phyloP scores from a whole-genome alignment of 768 basidiomycete species.

The Naganishia antarctica region DNA sequence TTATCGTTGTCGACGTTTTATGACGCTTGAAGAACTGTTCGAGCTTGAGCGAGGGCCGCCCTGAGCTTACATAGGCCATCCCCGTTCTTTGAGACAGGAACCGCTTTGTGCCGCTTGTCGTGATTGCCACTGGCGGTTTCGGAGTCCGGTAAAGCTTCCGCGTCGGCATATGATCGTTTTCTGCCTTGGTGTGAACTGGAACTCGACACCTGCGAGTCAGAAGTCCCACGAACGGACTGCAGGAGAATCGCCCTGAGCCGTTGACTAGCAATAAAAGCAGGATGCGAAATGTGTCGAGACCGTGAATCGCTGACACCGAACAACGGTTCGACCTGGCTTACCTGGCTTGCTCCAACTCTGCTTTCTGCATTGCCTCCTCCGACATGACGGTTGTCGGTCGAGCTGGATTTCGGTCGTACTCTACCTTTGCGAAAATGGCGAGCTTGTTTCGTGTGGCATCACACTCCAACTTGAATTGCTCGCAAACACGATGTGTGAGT shows the following conservation, averaged over 20 bases:
- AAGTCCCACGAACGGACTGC: background rate
- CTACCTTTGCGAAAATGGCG: background rate
- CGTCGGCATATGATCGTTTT: constrained; percentile 9
- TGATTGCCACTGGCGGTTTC: background rate
- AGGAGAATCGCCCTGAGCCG: background rate
- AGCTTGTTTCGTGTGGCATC: background rate
- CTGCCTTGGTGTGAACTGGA: background rate
- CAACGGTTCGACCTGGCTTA: background rate
- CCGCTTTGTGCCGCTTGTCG: constrained; percentile 4
- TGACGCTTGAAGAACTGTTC: background rate
- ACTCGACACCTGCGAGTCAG: background rate
- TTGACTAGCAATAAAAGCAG: background rate
- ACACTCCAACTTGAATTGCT: background rate
- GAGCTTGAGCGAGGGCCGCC: background rate
- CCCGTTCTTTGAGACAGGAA: too few species aligned
- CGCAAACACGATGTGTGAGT: background rate
- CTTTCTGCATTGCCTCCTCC: background rate
- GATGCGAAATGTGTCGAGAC: too few species aligned
- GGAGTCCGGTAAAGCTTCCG: background rate
- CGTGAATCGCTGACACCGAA: too few species aligned
- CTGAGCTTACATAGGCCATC: background rate
- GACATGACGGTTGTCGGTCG: too few species aligned
- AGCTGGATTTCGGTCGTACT: background rate
- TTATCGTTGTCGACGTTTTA: too few species aligned
- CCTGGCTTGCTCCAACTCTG: background rate